Evolutionary conservation across 2,329 filamentous ascomycete genomes (phyloP).

Genomic region (Clonostachys rhizophaga): DNA sequence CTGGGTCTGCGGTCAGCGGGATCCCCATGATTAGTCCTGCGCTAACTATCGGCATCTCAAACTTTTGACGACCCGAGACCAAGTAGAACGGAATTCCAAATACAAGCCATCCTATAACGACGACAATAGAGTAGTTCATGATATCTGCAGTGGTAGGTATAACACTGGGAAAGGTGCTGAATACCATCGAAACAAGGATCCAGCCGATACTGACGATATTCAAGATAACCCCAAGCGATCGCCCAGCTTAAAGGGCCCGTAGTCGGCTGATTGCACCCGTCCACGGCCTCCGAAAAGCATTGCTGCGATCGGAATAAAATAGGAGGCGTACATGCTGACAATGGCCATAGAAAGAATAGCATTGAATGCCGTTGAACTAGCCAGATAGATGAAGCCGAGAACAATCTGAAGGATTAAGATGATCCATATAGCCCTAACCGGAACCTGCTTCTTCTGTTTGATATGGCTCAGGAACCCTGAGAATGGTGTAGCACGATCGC

Average conservation of each 20-base stretch:
- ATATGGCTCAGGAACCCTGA: conserved; percentile 27
- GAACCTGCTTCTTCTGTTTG: conserved; percentile 19
- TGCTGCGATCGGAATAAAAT: conserved; percentile 17
- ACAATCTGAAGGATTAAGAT: conserved; percentile 17
- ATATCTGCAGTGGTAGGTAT: not conserved
- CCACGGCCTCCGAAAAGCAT: no score
- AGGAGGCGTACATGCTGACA: conserved; percentile 36
- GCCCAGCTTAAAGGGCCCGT: no score
- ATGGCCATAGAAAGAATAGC: conserved; percentile 35
- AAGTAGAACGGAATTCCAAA: not conserved
- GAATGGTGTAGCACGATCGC: conserved; percentile 28
- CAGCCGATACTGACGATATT: not conserved
- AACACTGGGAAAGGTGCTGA: not conserved
- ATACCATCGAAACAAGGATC: not conserved
- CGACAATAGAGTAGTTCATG: not conserved
- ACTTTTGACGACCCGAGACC: no score
- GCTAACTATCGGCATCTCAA: no score
- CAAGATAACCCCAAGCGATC: no score
- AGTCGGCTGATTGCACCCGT: no score
- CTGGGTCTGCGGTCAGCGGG: no score
- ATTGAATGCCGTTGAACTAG: conserved; percentile 32
- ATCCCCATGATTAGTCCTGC: no score
- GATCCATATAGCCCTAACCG: conserved; percentile 17
- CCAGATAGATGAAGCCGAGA: conserved; percentile 31
- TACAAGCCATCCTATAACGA: not conserved